Percentiles rank a stretch among this genome's conserved stretches.
Evolutionary conservation across 148 eudicot species (phyloP).

Genomic region (Pharnaceum exiguum): DNA sequence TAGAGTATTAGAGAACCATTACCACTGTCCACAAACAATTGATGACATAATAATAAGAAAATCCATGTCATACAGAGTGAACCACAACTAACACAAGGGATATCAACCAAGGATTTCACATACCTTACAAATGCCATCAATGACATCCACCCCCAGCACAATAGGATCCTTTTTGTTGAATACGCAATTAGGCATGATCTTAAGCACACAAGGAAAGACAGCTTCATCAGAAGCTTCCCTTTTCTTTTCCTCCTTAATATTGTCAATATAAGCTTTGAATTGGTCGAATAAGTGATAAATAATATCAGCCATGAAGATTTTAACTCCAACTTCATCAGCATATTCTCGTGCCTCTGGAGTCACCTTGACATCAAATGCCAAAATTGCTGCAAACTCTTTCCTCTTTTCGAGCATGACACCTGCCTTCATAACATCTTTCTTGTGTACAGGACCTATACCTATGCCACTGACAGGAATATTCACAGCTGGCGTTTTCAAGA

Average conservation of each 20-base stretch:
- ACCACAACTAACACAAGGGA: background rate
- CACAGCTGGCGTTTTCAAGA: constrained; percentile 77
- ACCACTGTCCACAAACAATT: too few relatives aligned
- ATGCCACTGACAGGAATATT: constrained; percentile 92
- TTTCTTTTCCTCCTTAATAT: constrained; percentile 85
- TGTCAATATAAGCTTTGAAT: constrained; percentile 84
- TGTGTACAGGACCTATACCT: constrained; percentile 91
- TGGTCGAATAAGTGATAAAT: constrained; percentile 87
- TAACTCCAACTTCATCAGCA: constrained; percentile 87
- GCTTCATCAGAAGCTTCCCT: constrained; percentile 88
- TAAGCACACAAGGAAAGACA: constrained; percentile 84
- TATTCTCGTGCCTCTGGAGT: constrained; percentile 85
- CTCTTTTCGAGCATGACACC: constrained; percentile 98
- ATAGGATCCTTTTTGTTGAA: constrained; percentile 92
- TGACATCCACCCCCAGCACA: constrained; percentile 83
- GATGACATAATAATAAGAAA: background rate
- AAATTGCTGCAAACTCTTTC: constrained; percentile 88
- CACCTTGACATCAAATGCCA: constrained; percentile 96
- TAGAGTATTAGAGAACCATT: too few relatives aligned
- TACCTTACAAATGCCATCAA: constrained; percentile 85
- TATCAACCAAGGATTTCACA: background rate
- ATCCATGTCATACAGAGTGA: background rate
- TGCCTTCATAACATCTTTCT: constrained; percentile 93
- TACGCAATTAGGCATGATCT: constrained; percentile 66
- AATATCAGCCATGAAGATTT: constrained; percentile 73